Evolutionary conservation across 2,329 filamentous ascomycete species (phyloP).

Genomic region (Pseudocercospora crystallina): DNA sequence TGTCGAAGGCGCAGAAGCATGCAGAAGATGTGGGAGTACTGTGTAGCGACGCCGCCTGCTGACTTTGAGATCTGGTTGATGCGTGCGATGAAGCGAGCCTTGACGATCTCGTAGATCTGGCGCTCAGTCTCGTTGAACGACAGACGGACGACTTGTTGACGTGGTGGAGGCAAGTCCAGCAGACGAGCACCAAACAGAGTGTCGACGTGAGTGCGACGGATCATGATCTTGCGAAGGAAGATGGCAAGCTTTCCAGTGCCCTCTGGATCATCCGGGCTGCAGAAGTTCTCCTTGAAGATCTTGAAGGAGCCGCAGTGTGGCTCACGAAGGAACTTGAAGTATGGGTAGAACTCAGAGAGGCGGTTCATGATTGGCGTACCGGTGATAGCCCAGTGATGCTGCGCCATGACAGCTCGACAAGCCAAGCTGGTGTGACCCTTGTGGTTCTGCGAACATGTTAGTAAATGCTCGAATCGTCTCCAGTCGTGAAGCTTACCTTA

Average conservation of each 20-base stretch:
- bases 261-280: conserved; percentile 27
- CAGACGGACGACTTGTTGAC: conserved; percentile 43
- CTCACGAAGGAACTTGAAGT: conserved; percentile 47
- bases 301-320: conserved; percentile 42
- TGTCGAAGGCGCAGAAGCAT: conserved; percentile 55
- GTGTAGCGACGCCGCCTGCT: conserved; percentile 30
- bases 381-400: conserved; percentile 44
- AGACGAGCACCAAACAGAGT: conserved; percentile 55
- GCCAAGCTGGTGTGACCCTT: conserved; percentile 43
- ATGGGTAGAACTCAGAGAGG: conserved; percentile 37
- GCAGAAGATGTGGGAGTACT: conserved; percentile 44
- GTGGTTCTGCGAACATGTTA: conserved; percentile 41
- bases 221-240: conserved; percentile 50
- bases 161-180: conserved; percentile 53
- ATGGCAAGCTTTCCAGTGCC: conserved; percentile 39
- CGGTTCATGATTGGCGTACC: conserved; percentile 45
- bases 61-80: conserved; percentile 40
- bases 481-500: conserved; percentile 53
- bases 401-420: conserved; percentile 42
- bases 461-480: neutral
- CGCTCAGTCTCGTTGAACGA: conserved; percentile 55
- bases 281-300: conserved; percentile 48
- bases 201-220: conserved; percentile 56
- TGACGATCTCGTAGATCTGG: conserved; percentile 55
- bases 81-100: conserved; percentile 41